phyloP scores from a whole-genome alignment of 2,329 filamentous ascomycete genomes.

The Tolypocladium pustulatum region DNA sequence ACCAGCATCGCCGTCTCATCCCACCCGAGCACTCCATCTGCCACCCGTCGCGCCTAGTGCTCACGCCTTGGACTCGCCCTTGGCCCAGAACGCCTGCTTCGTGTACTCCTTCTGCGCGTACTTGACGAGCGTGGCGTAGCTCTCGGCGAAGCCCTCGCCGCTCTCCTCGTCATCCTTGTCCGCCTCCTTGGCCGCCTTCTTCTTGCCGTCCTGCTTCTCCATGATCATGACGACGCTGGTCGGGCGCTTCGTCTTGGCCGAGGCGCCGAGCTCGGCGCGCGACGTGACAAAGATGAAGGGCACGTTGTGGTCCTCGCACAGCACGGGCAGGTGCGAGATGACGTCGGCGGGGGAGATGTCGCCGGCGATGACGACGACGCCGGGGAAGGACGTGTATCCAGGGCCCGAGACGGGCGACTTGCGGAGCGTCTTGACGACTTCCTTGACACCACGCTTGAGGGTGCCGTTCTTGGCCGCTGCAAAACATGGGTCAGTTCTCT shows the following conservation, averaged over 20 bases:
- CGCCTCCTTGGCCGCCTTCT: slow-evolving; percentile 32
- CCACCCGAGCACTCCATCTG: background rate
- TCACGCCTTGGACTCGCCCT: slow-evolving; percentile 22
- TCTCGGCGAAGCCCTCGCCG: slow-evolving; percentile 51
- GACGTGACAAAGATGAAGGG: slow-evolving; percentile 93
- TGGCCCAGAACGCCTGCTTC: slow-evolving; percentile 43
- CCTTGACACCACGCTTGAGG: slow-evolving; percentile 96
- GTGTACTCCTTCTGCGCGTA: slow-evolving; percentile 54
- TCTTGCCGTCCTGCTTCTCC: slow-evolving; percentile 41
- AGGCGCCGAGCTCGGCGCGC: slow-evolving; percentile 85
- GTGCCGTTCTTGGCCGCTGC: slow-evolving; percentile 89
- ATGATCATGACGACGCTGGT: slow-evolving; percentile 92
- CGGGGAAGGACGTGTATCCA: slow-evolving; percentile 51
- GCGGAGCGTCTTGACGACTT: slow-evolving; percentile 96
- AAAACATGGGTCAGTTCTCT: background rate
- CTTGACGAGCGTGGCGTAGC: slow-evolving; percentile 56
- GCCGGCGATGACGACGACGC: slow-evolving; percentile 83
- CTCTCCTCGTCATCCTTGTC: slow-evolving; percentile 34
- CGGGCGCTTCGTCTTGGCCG: slow-evolving; percentile 88
- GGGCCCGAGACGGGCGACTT: slow-evolving; percentile 70
- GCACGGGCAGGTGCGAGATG: slow-evolving; percentile 92
- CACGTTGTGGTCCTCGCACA: slow-evolving; percentile 96
- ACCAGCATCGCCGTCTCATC: background rate
- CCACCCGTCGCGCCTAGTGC: background rate
- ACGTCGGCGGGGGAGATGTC: slow-evolving; percentile 99